Conservation (phyloP, 331 rosid genomes). For the Acacia concinna region DNA sequence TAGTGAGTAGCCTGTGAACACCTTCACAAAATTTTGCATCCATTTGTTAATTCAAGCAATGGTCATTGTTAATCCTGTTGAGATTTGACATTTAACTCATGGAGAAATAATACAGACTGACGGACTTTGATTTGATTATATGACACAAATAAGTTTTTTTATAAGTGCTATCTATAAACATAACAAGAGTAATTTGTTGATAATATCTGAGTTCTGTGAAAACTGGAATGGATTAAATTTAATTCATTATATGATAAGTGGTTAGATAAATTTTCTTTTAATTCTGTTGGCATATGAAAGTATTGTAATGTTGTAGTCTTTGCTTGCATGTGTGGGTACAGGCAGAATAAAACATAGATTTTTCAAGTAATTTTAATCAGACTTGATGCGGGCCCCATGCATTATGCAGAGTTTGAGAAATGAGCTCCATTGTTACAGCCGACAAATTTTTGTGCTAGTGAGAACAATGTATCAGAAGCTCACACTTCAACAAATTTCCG, state of each 20-base stretch:
- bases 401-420: not conserved
- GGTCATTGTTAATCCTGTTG: not conserved
- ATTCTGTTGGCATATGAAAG: not conserved
- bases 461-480: not conserved
- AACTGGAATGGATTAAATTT: not conserved
- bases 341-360: not conserved
- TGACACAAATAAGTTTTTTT: not conserved
- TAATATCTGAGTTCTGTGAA: not conserved
- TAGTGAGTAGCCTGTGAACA: not conserved
- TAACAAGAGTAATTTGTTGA: not conserved
- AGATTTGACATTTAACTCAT: not conserved
- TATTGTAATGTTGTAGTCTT: not conserved
- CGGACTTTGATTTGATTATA: not conserved
- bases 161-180: not conserved
- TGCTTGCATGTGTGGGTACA: not conserved
- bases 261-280: not conserved
- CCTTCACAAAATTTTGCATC: constrained; percentile 6
- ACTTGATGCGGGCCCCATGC: not conserved
- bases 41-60: constrained; percentile 2
- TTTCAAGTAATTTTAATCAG: not conserved
- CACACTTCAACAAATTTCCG: not conserved
- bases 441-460: not conserved
- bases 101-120: not conserved
- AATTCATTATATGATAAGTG: not conserved
- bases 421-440: not conserved